A percentile compares a stretch with the other conserved stretches of the same genome.
phyloP scores from a whole-genome alignment of 2,329 filamentous ascomycete genomes.

The Ascocoryne sarcoides region DNA sequence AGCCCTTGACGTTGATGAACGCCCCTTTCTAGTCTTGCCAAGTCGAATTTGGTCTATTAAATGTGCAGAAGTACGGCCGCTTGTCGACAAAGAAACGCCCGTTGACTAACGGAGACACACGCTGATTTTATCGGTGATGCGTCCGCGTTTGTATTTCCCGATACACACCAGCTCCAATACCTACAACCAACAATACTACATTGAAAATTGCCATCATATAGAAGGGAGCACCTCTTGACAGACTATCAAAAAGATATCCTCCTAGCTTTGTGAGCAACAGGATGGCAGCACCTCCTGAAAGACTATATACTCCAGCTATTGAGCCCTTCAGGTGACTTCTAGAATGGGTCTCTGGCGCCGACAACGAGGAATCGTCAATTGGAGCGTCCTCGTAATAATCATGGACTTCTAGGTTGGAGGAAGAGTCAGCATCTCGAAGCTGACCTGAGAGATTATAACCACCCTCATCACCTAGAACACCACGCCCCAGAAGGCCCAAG shows the following conservation, averaged over 20 bases:
- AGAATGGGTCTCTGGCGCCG: conserved; percentile 13
- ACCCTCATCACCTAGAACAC: conserved; percentile 51
- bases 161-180: conserved; percentile 23
- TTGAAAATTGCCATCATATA: conserved; percentile 94
- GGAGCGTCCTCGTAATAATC: conserved; percentile 19
- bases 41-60: too few species aligned
- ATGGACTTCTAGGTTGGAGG: background rate
- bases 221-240: conserved; percentile 72
- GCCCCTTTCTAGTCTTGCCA: too few species aligned
- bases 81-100: too few species aligned
- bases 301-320: conserved; percentile 88
- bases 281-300: conserved; percentile 85
- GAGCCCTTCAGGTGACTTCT: conserved; percentile 66
- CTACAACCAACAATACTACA: conserved; percentile 52
- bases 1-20: too few species aligned
- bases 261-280: conserved; percentile 85
- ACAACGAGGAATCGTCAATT: conserved; percentile 23
- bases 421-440: conserved; percentile 12
- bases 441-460: conserved; percentile 27
- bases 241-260: conserved; percentile 72
- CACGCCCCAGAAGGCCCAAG: conserved; percentile 75
- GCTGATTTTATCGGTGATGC: too few species aligned
- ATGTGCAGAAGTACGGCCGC: too few species aligned
- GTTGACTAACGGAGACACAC: too few species aligned
- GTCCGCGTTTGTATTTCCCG: conserved; percentile 17